phyloP scores from a whole-genome alignment of 495 filamentous ascomycete genomes.

The Corynascus novoguineensis region DNA sequence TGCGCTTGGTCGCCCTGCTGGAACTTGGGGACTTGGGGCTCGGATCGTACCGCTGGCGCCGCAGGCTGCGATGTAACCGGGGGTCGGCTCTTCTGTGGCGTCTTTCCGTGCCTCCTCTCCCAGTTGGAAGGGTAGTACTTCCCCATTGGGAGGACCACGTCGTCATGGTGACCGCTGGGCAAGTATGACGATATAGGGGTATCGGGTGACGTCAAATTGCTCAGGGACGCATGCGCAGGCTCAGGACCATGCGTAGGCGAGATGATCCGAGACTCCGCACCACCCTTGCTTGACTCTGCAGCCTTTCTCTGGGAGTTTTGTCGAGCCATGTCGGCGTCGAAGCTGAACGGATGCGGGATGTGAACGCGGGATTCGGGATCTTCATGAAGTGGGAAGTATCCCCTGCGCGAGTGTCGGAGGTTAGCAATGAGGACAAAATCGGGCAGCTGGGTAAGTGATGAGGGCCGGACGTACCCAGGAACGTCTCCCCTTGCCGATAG shows the following conservation, averaged over 20 bases:
- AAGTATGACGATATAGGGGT: conserved; percentile 42
- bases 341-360: conserved; percentile 39
- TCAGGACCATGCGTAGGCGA: conserved; percentile 8
- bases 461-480: conserved; percentile 35
- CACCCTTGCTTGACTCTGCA: conserved; percentile 20
- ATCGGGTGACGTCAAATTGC: conserved; percentile 18
- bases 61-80: conserved; percentile 14
- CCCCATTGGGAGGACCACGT: conserved; percentile 41
- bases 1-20: conserved; percentile 19
- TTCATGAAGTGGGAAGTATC: conserved; percentile 50
- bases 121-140: conserved; percentile 54
- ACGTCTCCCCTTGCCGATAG: conserved; percentile 48
- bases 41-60: conserved; percentile 22
- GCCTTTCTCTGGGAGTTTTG: conserved; percentile 29
- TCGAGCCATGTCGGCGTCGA: conserved; percentile 34
- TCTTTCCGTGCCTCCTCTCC: conserved; percentile 31
- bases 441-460: background rate
- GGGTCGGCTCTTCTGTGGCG: conserved; percentile 11
- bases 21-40: conserved; percentile 27
- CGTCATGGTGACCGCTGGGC: conserved; percentile 34
- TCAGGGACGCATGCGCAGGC: conserved; percentile 7
- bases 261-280: background rate
- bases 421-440: background rate
- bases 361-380: conserved; percentile 35
- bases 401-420: conserved; percentile 25